phyloP scores from a whole-genome alignment of 352 stramenopile species.

The Globisporangium paroecandrum region DNA sequence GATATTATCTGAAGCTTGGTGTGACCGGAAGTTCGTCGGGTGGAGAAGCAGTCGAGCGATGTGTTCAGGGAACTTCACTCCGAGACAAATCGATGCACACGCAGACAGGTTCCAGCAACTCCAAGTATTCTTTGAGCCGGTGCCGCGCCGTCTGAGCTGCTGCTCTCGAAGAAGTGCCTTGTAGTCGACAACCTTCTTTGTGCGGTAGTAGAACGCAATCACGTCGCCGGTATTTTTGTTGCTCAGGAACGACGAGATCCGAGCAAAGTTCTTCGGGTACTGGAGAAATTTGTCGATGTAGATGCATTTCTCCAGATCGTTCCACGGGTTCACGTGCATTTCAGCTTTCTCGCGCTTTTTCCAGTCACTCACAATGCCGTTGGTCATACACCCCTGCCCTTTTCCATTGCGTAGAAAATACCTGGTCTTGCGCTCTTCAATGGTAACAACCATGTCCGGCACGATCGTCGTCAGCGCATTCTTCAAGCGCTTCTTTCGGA shows the following conservation, averaged over 20 bases:
- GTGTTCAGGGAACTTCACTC: constrained; percentile 72
- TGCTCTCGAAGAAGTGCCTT: constrained; percentile 92
- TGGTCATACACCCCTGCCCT: constrained; percentile 61
- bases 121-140: constrained; percentile 86
- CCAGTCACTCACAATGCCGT: constrained; percentile 60
- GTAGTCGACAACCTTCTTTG: constrained; percentile 97
- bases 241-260: constrained; percentile 91
- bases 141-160: constrained; percentile 75
- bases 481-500: constrained; percentile 79
- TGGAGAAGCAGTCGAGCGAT: constrained; percentile 72
- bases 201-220: constrained; percentile 98
- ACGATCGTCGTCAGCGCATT: constrained; percentile 81
- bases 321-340: constrained; percentile 94
- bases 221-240: constrained; percentile 97
- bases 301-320: constrained; percentile 98
- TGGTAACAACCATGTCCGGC: constrained; percentile 78
- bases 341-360: constrained; percentile 63
- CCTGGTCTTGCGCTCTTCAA: constrained; percentile 43
- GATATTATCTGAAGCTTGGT: constrained; percentile 85
- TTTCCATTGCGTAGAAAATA: constrained; percentile 53
- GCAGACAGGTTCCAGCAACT: constrained; percentile 86
- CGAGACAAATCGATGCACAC: constrained; percentile 76
- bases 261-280: constrained; percentile 98
- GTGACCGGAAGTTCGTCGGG: constrained; percentile 78
- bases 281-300: constrained; percentile 99